A percentile compares a stretch with the other conserved stretches of the same genome.
These are phyloP conservation scores for Ogataea pignaliae DNA, from an alignment of 805 yeast species.

Conservation along the genomic window DNA sequence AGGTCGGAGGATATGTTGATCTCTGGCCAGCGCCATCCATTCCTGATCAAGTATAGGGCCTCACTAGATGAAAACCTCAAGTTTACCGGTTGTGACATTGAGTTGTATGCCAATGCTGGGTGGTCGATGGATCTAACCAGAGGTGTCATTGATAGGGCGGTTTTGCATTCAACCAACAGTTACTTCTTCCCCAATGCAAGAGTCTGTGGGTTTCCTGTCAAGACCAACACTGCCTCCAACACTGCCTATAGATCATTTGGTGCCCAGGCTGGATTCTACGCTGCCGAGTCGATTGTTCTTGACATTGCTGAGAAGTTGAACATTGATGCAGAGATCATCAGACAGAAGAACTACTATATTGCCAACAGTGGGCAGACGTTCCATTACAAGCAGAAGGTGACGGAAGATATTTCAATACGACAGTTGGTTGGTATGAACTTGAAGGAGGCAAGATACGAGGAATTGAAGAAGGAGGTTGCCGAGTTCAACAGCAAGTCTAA, in stretches of 20 bases:
- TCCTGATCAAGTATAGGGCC: conserved; percentile 38
- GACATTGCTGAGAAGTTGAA: conserved; percentile 37
- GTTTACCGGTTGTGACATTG: conserved; percentile 36
- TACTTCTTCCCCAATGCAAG: conserved; percentile 39
- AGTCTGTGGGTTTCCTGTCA: conserved; percentile 36
- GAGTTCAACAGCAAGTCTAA: conserved; percentile 36
- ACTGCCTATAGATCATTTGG: conserved; percentile 49
- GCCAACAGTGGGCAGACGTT: conserved; percentile 29
- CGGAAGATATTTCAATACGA: conserved; percentile 37
- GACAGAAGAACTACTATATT: conserved; percentile 35
- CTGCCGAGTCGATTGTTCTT: conserved; percentile 36
- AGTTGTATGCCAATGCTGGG: conserved; percentile 42
- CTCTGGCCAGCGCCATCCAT: conserved; percentile 46
- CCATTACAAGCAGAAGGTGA: conserved; percentile 37
- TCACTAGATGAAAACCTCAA: conserved; percentile 37
- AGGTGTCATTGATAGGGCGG: conserved; percentile 46
- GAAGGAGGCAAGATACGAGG: conserved; percentile 32
- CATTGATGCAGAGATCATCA: conserved; percentile 35
- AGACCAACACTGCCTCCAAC: conserved; percentile 42
- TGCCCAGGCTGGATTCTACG: conserved; percentile 47
- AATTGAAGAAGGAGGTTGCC: conserved; percentile 33
- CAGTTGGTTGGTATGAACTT: conserved; percentile 33
- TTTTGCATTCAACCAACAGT: conserved; percentile 39
- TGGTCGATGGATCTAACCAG: conserved; percentile 45
- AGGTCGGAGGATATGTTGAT: conserved; percentile 42